These are phyloP conservation scores for Globisporangium orthogonon DNA, from an alignment of 352 stramenopile genomes.

Conservation along the genomic window DNA sequence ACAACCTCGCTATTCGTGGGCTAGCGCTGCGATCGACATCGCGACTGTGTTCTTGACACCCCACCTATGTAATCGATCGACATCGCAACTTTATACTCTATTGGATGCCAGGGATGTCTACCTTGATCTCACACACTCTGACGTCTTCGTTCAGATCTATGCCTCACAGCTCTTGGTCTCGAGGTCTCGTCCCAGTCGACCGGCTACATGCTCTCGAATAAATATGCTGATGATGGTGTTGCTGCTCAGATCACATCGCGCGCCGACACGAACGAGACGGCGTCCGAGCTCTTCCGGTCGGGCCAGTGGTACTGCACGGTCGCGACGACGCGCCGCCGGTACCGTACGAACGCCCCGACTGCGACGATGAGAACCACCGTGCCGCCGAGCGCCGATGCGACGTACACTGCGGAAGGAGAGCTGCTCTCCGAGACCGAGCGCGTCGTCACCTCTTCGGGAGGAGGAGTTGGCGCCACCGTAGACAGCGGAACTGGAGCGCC, in stretches of 20 bases:
- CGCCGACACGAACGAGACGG: conserved; percentile 12
- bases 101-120: background rate
- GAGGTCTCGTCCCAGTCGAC: too few relatives aligned
- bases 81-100: too few relatives aligned
- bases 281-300: conserved; percentile 14
- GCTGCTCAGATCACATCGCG: conserved; percentile 8
- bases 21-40: too few relatives aligned
- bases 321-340: conserved; percentile 8
- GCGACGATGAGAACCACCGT: conserved; percentile 5
- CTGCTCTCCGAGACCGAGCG: background rate
- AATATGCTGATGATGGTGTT: background rate
- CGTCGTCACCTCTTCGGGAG: conserved; percentile 3
- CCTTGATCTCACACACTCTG: background rate
- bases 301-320: conserved; percentile 14
- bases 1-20: too few relatives aligned
- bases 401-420: conserved; percentile 9
- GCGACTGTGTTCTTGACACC: too few relatives aligned
- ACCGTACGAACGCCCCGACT: conserved; percentile 1
- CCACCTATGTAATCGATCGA: too few relatives aligned
- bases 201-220: background rate
- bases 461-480: background rate
- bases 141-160: too few relatives aligned
- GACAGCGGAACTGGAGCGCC: background rate
- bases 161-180: too few relatives aligned
- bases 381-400: conserved; percentile 8